phyloP scores from a whole-genome alignment of 306 rosid species.

The Cicer bijugum region DNA sequence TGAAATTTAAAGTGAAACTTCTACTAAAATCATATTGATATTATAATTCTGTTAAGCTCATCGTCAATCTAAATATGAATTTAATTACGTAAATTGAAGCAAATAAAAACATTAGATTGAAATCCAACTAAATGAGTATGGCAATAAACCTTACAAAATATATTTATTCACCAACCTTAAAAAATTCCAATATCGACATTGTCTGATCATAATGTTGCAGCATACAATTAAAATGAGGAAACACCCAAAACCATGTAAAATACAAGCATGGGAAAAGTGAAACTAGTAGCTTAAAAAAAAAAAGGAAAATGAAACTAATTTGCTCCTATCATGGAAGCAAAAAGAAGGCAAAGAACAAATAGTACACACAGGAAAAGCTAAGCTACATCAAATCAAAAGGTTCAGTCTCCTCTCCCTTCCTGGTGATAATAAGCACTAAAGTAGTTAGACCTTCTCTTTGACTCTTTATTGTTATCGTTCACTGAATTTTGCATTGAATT shows the following conservation, averaged over 20 bases:
- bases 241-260: constrained; percentile 31
- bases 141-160: background rate
- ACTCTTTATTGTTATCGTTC: constrained; percentile 37
- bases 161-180: constrained; percentile 42
- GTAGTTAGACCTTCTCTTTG: constrained; percentile 48
- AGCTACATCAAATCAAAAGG: background rate
- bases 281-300: constrained; percentile 33
- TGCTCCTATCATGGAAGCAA: constrained; percentile 44
- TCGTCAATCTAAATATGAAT: too few species aligned
- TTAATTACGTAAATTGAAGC: too few species aligned
- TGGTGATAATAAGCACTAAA: constrained; percentile 25
- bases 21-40: too few species aligned
- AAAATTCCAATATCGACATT: constrained; percentile 38
- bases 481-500: constrained; percentile 29
- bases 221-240: constrained; percentile 41
- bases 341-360: constrained; percentile 52
- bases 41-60: too few species aligned
- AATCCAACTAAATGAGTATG: background rate
- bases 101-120: too few species aligned
- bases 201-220: background rate
- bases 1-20: too few species aligned
- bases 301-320: constrained; percentile 40
- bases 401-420: constrained; percentile 42
- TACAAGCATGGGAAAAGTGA: constrained; percentile 28
- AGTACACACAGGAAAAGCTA: constrained; percentile 47